Evolutionary conservation across 2,329 filamentous ascomycete genomes (phyloP).

Genomic region (Pseudogymnoascus verrucosus): DNA sequence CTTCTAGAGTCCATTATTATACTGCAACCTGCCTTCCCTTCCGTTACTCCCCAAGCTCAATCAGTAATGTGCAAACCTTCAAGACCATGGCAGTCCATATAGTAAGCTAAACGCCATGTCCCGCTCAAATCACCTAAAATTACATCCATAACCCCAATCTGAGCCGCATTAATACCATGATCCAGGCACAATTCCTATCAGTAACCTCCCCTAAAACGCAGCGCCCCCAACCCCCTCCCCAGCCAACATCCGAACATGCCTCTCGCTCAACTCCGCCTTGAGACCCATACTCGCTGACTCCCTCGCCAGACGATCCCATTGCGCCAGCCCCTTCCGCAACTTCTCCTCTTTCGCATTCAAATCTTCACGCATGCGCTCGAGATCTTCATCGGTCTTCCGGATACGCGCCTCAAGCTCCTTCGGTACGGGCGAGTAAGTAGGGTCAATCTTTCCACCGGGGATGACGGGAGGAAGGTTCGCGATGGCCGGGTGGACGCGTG

Average conservation of each 20-base stretch:
- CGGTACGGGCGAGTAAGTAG: constrained; percentile 19
- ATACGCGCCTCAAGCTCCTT: constrained; percentile 21
- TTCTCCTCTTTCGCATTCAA: constrained; percentile 26
- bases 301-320: constrained; percentile 25
- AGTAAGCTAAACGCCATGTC: constrained; percentile 2
- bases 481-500: constrained; percentile 27
- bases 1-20: background rate
- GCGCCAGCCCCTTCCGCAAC: constrained; percentile 23
- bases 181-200: background rate
- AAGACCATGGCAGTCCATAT: background rate
- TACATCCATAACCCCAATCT: background rate
- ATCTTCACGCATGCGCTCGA: constrained; percentile 24
- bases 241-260: constrained; percentile 27
- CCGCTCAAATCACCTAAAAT: background rate
- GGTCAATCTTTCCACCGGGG: constrained; percentile 26
- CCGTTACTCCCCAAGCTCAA: background rate
- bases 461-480: constrained; percentile 26
- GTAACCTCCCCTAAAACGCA: constrained; percentile 22
- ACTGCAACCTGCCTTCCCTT: background rate
- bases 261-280: constrained; percentile 27
- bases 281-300: constrained; percentile 23
- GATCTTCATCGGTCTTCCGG: constrained; percentile 28
- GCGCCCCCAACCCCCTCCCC: constrained; percentile 28
- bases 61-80: background rate
- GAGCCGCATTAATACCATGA: background rate